phyloP scores from a whole-genome alignment of 2,329 filamentous ascomycete species.

The Botrytis medusae region DNA sequence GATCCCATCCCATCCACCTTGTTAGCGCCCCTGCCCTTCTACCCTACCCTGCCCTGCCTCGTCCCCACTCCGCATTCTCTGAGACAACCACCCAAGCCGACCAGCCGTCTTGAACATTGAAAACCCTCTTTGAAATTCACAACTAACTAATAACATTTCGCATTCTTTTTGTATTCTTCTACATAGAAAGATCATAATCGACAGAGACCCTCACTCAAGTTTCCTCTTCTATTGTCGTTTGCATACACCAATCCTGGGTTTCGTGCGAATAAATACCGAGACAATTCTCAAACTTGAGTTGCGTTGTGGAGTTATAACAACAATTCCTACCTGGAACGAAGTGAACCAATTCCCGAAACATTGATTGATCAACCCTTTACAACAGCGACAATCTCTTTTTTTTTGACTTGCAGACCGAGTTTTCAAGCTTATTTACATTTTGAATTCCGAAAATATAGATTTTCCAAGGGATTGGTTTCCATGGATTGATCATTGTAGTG shows the following conservation, averaged over 20 bases:
- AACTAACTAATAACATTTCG: not conserved
- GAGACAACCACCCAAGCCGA: slow-evolving; percentile 5
- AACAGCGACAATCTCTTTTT: not conserved
- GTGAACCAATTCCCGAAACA: slow-evolving; percentile 15
- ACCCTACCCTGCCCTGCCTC: not conserved
- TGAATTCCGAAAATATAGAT: not conserved
- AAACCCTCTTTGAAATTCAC: not conserved
- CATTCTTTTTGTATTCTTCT: not conserved
- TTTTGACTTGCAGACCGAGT: not conserved
- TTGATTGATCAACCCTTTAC: slow-evolving; percentile 3
- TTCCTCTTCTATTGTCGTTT: not conserved
- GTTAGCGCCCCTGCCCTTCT: slow-evolving; percentile 10
- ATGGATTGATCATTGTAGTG: not conserved
- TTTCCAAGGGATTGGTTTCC: not conserved
- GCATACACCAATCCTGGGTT: not conserved
- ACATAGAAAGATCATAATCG: not conserved
- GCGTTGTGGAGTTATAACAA: slow-evolving; percentile 9
- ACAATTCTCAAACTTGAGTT: slow-evolving; percentile 15
- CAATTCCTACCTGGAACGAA: not conserved
- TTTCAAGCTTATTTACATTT: not conserved
- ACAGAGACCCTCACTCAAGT: not conserved
- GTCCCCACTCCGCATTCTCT: slow-evolving; percentile 22
- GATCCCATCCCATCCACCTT: not conserved
- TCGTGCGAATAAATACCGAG: not conserved
- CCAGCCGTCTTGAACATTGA: slow-evolving; percentile 9